Evolutionary conservation across 208 protist species (phyloP).

Genomic region (Leishmania martiniquensis): DNA sequence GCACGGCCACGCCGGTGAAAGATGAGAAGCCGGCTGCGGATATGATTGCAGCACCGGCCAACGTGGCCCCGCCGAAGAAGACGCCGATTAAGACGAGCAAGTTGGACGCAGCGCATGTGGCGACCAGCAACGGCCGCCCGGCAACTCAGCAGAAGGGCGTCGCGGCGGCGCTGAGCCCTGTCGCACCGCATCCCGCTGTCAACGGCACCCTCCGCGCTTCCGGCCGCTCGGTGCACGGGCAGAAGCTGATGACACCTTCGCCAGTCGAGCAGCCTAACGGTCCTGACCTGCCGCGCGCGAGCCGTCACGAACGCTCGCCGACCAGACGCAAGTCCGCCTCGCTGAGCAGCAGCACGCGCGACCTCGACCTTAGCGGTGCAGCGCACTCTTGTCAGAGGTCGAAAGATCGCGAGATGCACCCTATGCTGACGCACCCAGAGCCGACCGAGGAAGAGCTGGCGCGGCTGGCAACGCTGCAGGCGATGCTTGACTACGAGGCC

Average conservation of each 20-base stretch:
- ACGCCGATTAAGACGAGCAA: slow-evolving; percentile 4
- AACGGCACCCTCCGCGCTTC: slow-evolving; percentile 4
- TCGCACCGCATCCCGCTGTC: neutral
- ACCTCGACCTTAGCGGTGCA: neutral
- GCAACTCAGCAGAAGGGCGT: slow-evolving; percentile 19
- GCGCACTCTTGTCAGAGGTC: slow-evolving; percentile 18
- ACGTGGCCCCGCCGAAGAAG: neutral
- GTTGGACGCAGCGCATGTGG: neutral
- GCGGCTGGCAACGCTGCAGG: slow-evolving; percentile 58
- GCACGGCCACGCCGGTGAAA: neutral
- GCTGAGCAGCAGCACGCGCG: slow-evolving; percentile 10
- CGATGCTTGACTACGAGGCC: slow-evolving; percentile 53
- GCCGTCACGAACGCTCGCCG: slow-evolving; percentile 1
- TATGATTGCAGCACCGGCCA: neutral
- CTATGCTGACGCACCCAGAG: slow-evolving; percentile 9
- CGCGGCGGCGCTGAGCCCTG: neutral
- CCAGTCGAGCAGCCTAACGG: neutral
- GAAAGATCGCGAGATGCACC: slow-evolving; percentile 12
- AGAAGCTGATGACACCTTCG: slow-evolving; percentile 11
- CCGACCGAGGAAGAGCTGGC: slow-evolving; percentile 59
- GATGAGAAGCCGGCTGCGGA: neutral
- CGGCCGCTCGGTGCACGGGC: neutral
- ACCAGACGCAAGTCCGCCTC: slow-evolving; percentile 18
- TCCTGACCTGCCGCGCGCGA: neutral
- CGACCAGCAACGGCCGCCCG: neutral